Conservation (phyloP, 129 eudicot genomes). For the Saussurea involucrata region DNA sequence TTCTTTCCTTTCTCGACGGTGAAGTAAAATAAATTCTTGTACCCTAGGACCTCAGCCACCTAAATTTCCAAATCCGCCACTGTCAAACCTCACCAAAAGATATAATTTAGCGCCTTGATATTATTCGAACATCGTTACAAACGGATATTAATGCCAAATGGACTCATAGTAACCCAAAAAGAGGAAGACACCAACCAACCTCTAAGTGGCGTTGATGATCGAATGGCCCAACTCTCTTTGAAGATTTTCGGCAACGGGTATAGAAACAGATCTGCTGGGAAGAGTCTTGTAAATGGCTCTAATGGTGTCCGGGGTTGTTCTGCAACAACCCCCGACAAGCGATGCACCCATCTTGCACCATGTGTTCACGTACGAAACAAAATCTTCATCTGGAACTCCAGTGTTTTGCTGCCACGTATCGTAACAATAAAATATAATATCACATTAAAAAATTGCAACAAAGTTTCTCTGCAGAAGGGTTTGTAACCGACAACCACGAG, state of each 20-base stretch:
- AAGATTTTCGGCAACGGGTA: slow-evolving; percentile 19
- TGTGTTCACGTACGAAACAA: slow-evolving; percentile 71
- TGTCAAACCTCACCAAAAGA: no score
- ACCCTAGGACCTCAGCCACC: no score
- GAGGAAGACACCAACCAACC: neutral
- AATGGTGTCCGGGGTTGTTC: slow-evolving; percentile 88
- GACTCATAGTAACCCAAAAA: neutral
- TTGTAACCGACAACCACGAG: no score
- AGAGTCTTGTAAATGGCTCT: slow-evolving; percentile 52
- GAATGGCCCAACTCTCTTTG: slow-evolving; percentile 16
- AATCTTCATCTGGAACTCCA: slow-evolving; percentile 81
- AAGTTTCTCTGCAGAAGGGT: no score
- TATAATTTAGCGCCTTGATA: neutral
- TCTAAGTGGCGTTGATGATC: slow-evolving; percentile 21
- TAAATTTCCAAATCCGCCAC: no score
- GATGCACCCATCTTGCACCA: slow-evolving; percentile 94
- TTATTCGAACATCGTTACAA: neutral
- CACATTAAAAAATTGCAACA: neutral
- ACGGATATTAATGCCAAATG: slow-evolving; percentile 4
- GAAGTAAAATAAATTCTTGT: no score
- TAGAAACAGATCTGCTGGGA: slow-evolving; percentile 25
- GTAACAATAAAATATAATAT: slow-evolving; percentile 14
- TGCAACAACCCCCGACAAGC: slow-evolving; percentile 72
- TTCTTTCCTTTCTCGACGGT: no score
- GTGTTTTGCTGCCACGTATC: slow-evolving; percentile 55